Evolutionary conservation across 192 early-diverging fungal species (phyloP).

Genomic region (Entomortierella beljakovae): DNA sequence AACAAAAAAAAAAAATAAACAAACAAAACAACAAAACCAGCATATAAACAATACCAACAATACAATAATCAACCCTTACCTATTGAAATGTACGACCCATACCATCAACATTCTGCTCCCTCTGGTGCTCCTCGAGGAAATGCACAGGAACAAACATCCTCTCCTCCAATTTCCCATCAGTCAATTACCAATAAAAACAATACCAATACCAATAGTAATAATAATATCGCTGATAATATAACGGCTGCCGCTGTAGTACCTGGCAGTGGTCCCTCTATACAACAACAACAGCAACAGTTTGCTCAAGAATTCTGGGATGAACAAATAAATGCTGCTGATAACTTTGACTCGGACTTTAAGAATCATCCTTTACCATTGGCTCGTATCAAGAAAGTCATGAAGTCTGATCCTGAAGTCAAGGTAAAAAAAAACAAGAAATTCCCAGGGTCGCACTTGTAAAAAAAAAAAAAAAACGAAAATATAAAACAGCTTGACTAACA

Average conservation of each 20-base stretch:
- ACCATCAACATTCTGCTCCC: slow-evolving; percentile 11
- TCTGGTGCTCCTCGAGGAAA: not conserved
- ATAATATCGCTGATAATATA: not conserved
- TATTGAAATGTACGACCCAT: slow-evolving; percentile 17
- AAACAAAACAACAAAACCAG: too few species aligned
- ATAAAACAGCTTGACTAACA: not conserved
- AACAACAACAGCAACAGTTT: slow-evolving; percentile 34
- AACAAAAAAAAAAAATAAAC: not conserved
- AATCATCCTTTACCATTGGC: slow-evolving; percentile 93
- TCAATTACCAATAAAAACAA: not conserved
- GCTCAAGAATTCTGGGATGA: slow-evolving; percentile 76
- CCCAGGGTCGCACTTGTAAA: too few species aligned
- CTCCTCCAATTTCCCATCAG: not conserved
- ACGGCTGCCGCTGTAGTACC: not conserved
- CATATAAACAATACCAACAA: too few species aligned
- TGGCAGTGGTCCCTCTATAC: slow-evolving; percentile 1
- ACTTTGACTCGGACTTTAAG: slow-evolving; percentile 91
- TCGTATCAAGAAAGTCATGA: slow-evolving; percentile 99
- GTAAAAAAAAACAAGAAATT: too few species aligned
- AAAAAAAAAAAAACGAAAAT: not conserved
- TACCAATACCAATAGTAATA: not conserved
- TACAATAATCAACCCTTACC: too few species aligned
- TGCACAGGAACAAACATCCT: not conserved
- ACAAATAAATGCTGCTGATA: slow-evolving; percentile 70
- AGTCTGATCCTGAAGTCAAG: slow-evolving; percentile 96